Evolutionary conservation across 2,329 filamentous ascomycete genomes (phyloP), one percentile per base, ranked within the genome.

Genomic region (Venturia pyrina): DNA sequence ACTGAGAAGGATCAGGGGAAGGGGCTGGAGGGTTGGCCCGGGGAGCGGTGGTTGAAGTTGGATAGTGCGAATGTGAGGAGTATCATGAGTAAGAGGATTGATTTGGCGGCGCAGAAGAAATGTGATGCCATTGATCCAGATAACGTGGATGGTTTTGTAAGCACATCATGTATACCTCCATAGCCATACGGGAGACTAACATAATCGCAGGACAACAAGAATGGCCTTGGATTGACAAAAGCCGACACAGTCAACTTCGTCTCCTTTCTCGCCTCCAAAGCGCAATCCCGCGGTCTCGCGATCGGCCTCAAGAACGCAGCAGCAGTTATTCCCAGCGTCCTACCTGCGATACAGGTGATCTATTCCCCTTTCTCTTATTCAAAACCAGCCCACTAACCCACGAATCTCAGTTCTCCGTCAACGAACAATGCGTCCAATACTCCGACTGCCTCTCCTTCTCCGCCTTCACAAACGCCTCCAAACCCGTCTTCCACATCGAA

Each of bases 401-500:
- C 21, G 11, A 13, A 15, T 15, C 10, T 28, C 21, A 53, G 71
- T 91, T 88, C 75, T 82, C 80, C 7, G 87, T 91, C 70, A 89
- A 89, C 74, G 88, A 90, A 78, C 82, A 89, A 75, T 90, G 88
- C 72, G 80, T 81, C 19, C 70, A 87, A 72, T 84, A 84, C 70
- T 67, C 76, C 5, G 87, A 90, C 72, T 89, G 87, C 71, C 75
- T 77, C 44, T 80, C 75, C 1, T 89, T 85, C 72, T 74, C 77
- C 1, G 74, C 80, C 3, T 89, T 89, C 71, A 81, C 87, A 66
- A 70, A 80, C 11, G 82, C 81, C 6, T 78, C 80, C 41, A 89
- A 90, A 74, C 87, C 88, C 1, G 87, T 90, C 41, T 89, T 90
- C 73, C 84, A 89, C 72, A 88, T 90, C 68, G 88, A 90, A 76